phyloP scores from a whole-genome alignment of 2,329 filamentous ascomycete genomes.

The Penicillium sp. region DNA sequence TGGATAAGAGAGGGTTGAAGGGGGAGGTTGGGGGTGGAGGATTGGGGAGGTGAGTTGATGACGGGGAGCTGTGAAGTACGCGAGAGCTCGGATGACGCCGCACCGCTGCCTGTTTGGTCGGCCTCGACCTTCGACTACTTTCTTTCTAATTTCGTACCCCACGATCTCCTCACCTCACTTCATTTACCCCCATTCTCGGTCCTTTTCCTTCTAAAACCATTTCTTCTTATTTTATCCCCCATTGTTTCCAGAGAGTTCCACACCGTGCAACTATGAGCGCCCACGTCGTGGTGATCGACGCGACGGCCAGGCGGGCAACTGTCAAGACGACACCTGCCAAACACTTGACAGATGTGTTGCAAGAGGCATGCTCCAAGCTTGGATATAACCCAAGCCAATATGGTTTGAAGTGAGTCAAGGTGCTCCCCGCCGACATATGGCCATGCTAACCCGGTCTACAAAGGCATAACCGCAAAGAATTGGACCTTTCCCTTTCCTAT shows the following conservation, averaged over 20 bases:
- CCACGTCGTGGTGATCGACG: conserved; percentile 83
- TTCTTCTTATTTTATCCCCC: background rate
- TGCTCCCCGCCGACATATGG: background rate
- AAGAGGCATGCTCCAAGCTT: conserved; percentile 84
- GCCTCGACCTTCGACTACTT: conserved; percentile 24
- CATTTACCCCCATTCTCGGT: background rate
- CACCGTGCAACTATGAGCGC: conserved; percentile 64
- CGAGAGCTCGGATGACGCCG: conserved; percentile 36
- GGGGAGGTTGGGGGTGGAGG: conserved; percentile 16
- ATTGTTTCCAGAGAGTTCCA: conserved; percentile 1
- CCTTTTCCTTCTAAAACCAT: background rate
- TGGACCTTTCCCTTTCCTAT: conserved; percentile 83
- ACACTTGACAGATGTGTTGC: conserved; percentile 78
- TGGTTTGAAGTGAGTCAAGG: conserved; percentile 67
- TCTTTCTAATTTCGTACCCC: conserved; percentile 24
- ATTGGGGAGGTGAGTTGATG: conserved; percentile 26
- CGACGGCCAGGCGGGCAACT: conserved; percentile 70
- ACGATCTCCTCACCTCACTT: background rate
- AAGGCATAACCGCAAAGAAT: conserved; percentile 76
- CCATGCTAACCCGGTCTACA: conserved; percentile 12
- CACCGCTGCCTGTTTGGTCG: conserved; percentile 30
- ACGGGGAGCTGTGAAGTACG: conserved; percentile 31
- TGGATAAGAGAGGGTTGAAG: conserved; percentile 9
- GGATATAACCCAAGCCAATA: conserved; percentile 70
- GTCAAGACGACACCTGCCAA: conserved; percentile 82